Percentiles rank a stretch among this genome's conserved stretches.
Conservation (phyloP, 768 basidiomycete genomes). For the Termitomyces sp. region DNA sequence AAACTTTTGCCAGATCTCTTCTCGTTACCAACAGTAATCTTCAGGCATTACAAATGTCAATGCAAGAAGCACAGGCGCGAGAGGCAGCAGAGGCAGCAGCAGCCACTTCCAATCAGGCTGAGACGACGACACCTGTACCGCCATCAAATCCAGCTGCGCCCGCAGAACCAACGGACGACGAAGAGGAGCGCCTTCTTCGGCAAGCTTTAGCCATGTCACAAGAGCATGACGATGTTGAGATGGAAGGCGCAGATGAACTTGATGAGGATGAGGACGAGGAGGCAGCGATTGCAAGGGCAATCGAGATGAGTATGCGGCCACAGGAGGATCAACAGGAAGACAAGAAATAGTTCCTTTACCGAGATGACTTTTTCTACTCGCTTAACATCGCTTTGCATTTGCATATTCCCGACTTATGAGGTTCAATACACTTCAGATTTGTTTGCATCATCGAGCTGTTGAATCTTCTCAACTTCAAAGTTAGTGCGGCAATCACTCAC, state of each 20-base stretch:
- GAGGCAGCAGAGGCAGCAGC: slow-evolving; percentile 47
- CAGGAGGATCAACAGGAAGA: slow-evolving; percentile 36
- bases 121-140: slow-evolving; percentile 24
- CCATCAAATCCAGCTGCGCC: slow-evolving; percentile 23
- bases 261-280: slow-evolving; percentile 74
- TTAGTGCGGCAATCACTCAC: neutral
- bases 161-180: slow-evolving; percentile 49
- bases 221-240: slow-evolving; percentile 41
- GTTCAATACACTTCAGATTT: too few species aligned
- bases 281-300: slow-evolving; percentile 85
- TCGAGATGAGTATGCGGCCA: slow-evolving; percentile 83
- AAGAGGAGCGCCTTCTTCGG: slow-evolving; percentile 74
- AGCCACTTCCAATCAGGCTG: slow-evolving; percentile 24
- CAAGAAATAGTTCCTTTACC: slow-evolving; percentile 20
- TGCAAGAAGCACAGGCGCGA: slow-evolving; percentile 90
- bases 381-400: neutral
- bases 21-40: neutral
- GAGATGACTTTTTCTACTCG: neutral
- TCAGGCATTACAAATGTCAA: slow-evolving; percentile 93
- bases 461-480: too few species aligned
- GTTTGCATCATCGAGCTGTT: too few species aligned
- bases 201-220: slow-evolving; percentile 75
- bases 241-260: slow-evolving; percentile 27
- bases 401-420: neutral
- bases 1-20: neutral